Percentiles rank a stretch among this genome's conserved stretches.
phyloP scores from a whole-genome alignment of 164 flowering plant species.

The Liriodendron chinense region DNA sequence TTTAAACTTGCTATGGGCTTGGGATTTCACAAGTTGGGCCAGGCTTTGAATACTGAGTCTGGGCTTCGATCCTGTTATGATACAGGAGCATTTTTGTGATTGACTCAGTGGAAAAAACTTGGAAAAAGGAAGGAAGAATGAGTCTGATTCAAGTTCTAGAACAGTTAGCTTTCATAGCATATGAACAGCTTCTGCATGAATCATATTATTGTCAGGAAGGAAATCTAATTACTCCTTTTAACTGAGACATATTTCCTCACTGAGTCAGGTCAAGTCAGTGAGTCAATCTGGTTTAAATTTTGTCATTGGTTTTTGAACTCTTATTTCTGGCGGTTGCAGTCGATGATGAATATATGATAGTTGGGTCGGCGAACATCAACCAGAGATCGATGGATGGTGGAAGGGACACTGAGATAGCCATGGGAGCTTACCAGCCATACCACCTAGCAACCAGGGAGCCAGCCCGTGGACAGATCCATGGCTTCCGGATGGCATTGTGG shows the following conservation, averaged over 20 bases:
- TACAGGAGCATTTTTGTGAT: too few species aligned
- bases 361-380: slow-evolving; percentile 86
- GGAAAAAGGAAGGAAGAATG: not conserved
- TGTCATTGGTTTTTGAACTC: not conserved
- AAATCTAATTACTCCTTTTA: not conserved
- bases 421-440: slow-evolving; percentile 78
- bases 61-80: too few species aligned
- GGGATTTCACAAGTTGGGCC: too few species aligned
- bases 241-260: not conserved
- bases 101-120: not conserved
- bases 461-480: slow-evolving; percentile 66
- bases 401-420: slow-evolving; percentile 82
- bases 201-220: not conserved
- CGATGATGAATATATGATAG: slow-evolving; percentile 83
- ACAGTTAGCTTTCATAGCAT: not conserved
- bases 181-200: not conserved
- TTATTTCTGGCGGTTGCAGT: slow-evolving; percentile 34
- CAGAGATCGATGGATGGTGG: slow-evolving; percentile 86
- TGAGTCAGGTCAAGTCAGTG: too few species aligned
- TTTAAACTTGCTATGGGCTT: too few species aligned
- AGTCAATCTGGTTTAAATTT: not conserved
- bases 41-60: too few species aligned
- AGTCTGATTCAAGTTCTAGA: not conserved
- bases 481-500: slow-evolving; percentile 82
- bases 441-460: slow-evolving; percentile 44